phyloP scores from a whole-genome alignment of 495 filamentous ascomycete species.

The Aspergillus carlsbadensis region DNA sequence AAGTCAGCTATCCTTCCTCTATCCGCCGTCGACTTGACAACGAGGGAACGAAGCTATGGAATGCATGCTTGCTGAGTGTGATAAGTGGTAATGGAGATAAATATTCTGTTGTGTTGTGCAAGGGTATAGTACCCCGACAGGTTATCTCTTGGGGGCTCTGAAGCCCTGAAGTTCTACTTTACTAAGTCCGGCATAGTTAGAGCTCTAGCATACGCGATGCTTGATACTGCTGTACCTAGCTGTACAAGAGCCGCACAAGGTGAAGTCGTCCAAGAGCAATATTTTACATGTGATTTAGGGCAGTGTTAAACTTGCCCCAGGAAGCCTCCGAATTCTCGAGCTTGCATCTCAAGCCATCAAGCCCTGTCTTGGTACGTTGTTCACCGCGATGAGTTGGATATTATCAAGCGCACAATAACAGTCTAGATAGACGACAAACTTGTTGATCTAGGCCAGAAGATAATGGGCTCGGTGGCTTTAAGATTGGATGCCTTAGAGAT shows the following conservation, averaged over 20 bases:
- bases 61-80: constrained; percentile 22
- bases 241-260: too few species aligned
- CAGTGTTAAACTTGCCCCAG: too few species aligned
- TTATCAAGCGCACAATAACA: constrained; percentile 19
- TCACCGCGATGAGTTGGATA: not conserved
- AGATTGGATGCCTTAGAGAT: too few species aligned
- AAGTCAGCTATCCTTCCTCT: not conserved
- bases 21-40: constrained; percentile 30
- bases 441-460: constrained; percentile 53
- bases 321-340: constrained; percentile 59
- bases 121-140: constrained; percentile 10
- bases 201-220: constrained; percentile 67
- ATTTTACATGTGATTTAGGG: too few species aligned
- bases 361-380: constrained; percentile 60
- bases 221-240: constrained; percentile 59
- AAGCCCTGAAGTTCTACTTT: too few species aligned
- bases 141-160: not conserved
- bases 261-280: too few species aligned
- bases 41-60: constrained; percentile 38
- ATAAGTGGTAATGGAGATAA: not conserved
- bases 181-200: constrained; percentile 38
- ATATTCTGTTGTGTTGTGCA: constrained; percentile 10
- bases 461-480: constrained; percentile 62
- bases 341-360: constrained; percentile 65
- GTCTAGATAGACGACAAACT: constrained; percentile 45